phyloP scores from a whole-genome alignment of 768 basidiomycete genomes.

The Russula abietina region DNA sequence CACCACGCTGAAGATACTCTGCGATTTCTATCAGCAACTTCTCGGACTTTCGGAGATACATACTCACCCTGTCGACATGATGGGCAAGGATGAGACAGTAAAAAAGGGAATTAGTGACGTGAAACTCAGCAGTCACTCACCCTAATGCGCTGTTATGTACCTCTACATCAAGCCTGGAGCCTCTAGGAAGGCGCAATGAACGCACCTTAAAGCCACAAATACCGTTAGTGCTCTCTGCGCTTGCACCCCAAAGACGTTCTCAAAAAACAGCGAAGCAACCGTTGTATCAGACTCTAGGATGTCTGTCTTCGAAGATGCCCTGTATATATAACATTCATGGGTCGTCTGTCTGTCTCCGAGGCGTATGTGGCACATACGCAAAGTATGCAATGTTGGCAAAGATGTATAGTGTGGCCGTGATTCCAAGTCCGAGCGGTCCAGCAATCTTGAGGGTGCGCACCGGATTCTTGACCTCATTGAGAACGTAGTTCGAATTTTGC shows the following conservation, averaged over 20 bases:
- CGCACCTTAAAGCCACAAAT: slow-evolving; percentile 51
- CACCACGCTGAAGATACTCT: slow-evolving; percentile 19
- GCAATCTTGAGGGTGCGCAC: slow-evolving; percentile 58
- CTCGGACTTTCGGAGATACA: background rate
- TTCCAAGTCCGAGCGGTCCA: slow-evolving; percentile 50
- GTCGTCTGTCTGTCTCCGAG: background rate
- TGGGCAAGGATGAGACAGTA: background rate
- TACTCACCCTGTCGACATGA: slow-evolving; percentile 11
- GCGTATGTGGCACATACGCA: slow-evolving; percentile 31
- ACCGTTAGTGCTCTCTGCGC: slow-evolving; percentile 53
- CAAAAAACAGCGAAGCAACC: slow-evolving; percentile 56
- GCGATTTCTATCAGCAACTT: background rate
- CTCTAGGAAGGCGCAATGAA: background rate
- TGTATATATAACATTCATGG: slow-evolving; percentile 5
- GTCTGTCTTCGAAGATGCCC: slow-evolving; percentile 43
- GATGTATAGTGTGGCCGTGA: slow-evolving; percentile 48
- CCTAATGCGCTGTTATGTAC: slow-evolving; percentile 33
- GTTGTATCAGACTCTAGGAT: slow-evolving; percentile 46
- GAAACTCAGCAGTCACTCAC: slow-evolving; percentile 21
- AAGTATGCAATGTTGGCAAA: slow-evolving; percentile 57
- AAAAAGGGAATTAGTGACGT: background rate
- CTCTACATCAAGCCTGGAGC: background rate
- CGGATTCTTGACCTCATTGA: slow-evolving; percentile 56
- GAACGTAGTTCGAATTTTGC: slow-evolving; percentile 53
- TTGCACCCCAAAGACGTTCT: slow-evolving; percentile 48